A percentile compares a stretch with the other conserved stretches of the same genome.
These are phyloP conservation scores for Neotropicomus parvogracilis DNA, from an alignment of 1,284 basidiomycete genomes.

Conservation along the genomic window DNA sequence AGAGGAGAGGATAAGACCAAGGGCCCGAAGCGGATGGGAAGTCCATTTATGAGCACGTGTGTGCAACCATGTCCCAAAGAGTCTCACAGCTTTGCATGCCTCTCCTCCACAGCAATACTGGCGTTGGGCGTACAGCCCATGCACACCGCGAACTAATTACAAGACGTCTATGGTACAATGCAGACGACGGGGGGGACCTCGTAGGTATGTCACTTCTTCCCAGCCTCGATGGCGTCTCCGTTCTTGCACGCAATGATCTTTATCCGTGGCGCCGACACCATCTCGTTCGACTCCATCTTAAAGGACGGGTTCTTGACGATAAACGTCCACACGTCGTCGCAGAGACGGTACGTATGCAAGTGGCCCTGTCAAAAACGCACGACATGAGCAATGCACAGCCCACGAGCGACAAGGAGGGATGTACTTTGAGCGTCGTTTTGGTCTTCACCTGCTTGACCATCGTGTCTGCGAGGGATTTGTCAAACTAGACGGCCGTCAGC, in stretches of 20 bases:
- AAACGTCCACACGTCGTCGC: constrained; percentile 98
- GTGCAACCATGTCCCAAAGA: constrained; percentile 4
- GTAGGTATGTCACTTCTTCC: constrained; percentile 43
- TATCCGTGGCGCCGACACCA: constrained; percentile 74
- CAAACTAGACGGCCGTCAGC: constrained; percentile 60
- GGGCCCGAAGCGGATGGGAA: constrained; percentile 25
- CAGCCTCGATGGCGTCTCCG: constrained; percentile 76
- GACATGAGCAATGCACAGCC: constrained; percentile 5
- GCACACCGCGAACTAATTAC: constrained; percentile 20
- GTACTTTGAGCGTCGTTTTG: constrained; percentile 86
- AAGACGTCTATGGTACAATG: constrained; percentile 27
- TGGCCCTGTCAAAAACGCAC: constrained; percentile 59
- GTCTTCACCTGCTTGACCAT: constrained; percentile 89
- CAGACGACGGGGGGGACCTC: background rate
- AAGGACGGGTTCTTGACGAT: constrained; percentile 89
- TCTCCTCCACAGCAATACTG: constrained; percentile 7
- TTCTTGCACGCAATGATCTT: constrained; percentile 97
- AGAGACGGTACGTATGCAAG: constrained; percentile 87
- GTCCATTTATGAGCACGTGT: constrained; percentile 26
- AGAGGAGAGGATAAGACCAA: constrained; percentile 5
- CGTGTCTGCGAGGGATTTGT: constrained; percentile 89
- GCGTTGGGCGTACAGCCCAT: background rate
- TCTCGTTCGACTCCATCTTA: constrained; percentile 90
- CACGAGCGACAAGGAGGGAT: constrained; percentile 18
- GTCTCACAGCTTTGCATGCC: background rate